phyloP scores from a whole-genome alignment of 306 rosid species.

The Trifolium repens region DNA sequence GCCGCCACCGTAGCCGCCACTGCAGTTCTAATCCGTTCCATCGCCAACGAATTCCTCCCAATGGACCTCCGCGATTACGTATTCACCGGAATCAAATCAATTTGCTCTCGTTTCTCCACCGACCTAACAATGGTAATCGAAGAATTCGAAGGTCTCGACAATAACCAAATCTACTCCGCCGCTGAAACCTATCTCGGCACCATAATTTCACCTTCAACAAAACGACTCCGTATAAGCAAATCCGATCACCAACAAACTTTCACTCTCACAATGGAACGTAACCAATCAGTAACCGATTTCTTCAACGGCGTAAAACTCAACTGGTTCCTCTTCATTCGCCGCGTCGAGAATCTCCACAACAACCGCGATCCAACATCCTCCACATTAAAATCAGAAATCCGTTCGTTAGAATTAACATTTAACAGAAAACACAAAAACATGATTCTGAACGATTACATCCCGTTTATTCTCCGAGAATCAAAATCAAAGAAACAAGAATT shows the following conservation, averaged over 20 bases:
- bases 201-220: constrained; percentile 57
- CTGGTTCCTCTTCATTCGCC: constrained; percentile 55
- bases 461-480: constrained; percentile 52
- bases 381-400: constrained; percentile 53
- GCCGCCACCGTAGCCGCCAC: constrained; percentile 73
- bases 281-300: constrained; percentile 49
- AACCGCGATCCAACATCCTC: constrained; percentile 44
- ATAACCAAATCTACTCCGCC: constrained; percentile 67
- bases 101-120: constrained; percentile 53
- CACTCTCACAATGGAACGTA: constrained; percentile 53
- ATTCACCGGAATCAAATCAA: constrained; percentile 28
- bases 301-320: constrained; percentile 56
- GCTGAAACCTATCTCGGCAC: constrained; percentile 62
- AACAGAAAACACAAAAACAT: constrained; percentile 62
- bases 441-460: constrained; percentile 58
- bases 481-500: constrained; percentile 51
- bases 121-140: constrained; percentile 64
- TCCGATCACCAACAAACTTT: constrained; percentile 49
- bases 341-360: constrained; percentile 38
- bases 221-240: constrained; percentile 55
- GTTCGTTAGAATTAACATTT: constrained; percentile 60
- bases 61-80: constrained; percentile 47
- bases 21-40: constrained; percentile 54
- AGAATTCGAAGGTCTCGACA: constrained; percentile 66
- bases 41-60: constrained; percentile 64